Evolutionary conservation across 2,329 filamentous ascomycete species (phyloP).

Genomic region (Coniochaeta sp.): DNA sequence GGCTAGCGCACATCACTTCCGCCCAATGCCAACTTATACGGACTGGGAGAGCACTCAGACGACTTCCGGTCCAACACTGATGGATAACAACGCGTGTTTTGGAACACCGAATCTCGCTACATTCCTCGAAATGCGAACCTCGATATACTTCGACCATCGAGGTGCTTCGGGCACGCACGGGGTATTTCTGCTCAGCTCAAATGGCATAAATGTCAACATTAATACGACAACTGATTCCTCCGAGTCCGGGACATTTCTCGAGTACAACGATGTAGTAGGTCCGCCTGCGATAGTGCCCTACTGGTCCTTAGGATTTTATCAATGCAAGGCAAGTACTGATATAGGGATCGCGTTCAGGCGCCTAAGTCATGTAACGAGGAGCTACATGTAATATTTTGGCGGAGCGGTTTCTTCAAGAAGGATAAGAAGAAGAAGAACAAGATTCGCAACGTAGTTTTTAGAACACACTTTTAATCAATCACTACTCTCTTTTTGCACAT

Average conservation of each 20-base stretch:
- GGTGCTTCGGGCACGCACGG: slow-evolving; percentile 48
- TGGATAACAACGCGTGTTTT: slow-evolving; percentile 58
- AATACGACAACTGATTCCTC: slow-evolving; percentile 37
- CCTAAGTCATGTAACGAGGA: too few species aligned
- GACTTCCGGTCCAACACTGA: slow-evolving; percentile 58
- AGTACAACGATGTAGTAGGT: slow-evolving; percentile 62
- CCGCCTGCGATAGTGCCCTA: slow-evolving; percentile 55
- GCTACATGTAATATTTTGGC: too few species aligned
- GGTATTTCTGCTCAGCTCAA: slow-evolving; percentile 65
- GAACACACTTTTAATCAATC: too few species aligned
- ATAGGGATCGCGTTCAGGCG: too few species aligned
- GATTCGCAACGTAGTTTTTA: too few species aligned
- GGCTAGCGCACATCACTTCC: slow-evolving; percentile 63
- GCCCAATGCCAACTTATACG: slow-evolving; percentile 61
- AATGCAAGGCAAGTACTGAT: too few species aligned
- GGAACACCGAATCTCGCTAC: slow-evolving; percentile 59
- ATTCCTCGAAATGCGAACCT: slow-evolving; percentile 56
- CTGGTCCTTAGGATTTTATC: slow-evolving; percentile 55
- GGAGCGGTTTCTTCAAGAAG: too few species aligned
- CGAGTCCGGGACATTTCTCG: slow-evolving; percentile 57
- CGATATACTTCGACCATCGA: slow-evolving; percentile 64
- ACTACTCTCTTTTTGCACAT: too few species aligned
- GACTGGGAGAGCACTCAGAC: slow-evolving; percentile 70
- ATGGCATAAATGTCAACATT: slow-evolving; percentile 71
- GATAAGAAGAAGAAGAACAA: too few species aligned